Evolutionary conservation across 2,329 filamentous ascomycete genomes (phyloP), one percentile per base, ranked within the genome.

Genomic region (Sporothrix phasma): DNA sequence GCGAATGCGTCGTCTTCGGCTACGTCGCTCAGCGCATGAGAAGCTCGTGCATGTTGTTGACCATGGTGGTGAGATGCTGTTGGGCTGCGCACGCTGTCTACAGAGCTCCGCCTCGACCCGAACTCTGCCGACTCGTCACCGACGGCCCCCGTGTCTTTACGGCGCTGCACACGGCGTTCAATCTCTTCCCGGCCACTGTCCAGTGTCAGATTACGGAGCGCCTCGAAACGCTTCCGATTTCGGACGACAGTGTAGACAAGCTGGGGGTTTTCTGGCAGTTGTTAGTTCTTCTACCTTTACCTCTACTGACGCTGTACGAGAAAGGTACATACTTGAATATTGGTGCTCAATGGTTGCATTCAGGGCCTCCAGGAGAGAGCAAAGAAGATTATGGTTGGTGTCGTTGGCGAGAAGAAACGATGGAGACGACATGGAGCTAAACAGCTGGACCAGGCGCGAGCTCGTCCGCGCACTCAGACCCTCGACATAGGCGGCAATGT

Each of bases 141-240:
- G 3, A 24, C 17, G 19, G 31, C 34, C n/a, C 72, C 77, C 65
- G 78, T 76, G 70, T 90, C 85, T 77, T 97, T 87, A 72, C 81
- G 84, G 65, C 83, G 81, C 67, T 88, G 84, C 66, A 86, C 88
- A 67, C 89, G 84, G 63, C 89, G 86, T 73, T 96, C 90, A 31
- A 97, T 88, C 73, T 97, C 93, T 73, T 93, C 88, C 71, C 94
- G 89, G 0, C 90, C 94, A 70, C 89, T 94, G 72, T 97, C 93
- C 0, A 97, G 80, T 0, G 93, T 97, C 70, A 97, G 96, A 15
- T 87, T 85, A 29, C 92, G 85, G 45, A 97, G 77, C 1, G 89
- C 89, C 73, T 96, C 90, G 67, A 97, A 94, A 34, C 87, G 85
- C 74, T 89, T 93, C 70, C 85, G 86, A 66, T 92, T 91, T 68